Conservation (phyloP, 495 filamentous ascomycete species). For the Neurospora hispaniola region DNA sequence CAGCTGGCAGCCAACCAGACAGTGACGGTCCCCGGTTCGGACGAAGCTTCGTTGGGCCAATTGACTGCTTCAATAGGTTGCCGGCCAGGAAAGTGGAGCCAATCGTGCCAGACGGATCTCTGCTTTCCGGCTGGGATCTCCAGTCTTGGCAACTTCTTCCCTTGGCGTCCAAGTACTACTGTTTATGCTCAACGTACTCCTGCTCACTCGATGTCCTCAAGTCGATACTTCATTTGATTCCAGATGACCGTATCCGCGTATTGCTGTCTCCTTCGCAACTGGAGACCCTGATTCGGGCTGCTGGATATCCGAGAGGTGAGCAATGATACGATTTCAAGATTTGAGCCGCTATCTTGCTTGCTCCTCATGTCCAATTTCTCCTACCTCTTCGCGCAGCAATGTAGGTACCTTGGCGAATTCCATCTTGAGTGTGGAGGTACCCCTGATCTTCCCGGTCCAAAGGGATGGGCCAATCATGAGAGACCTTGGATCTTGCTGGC, state of each 20-base stretch:
- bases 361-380: not conserved
- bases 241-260: not conserved
- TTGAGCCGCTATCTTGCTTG: not conserved
- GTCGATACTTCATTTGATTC: not conserved
- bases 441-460: not conserved
- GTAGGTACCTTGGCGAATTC: not conserved
- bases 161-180: not conserved
- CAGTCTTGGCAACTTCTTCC: not conserved
- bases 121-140: constrained; percentile 1
- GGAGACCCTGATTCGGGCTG: not conserved
- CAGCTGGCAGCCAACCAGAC: not conserved
- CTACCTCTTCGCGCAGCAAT: not conserved
- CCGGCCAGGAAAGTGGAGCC: not conserved
- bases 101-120: not conserved
- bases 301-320: not conserved
- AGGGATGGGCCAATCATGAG: not conserved
- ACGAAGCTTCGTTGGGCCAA: not conserved
- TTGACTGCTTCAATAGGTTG: not conserved
- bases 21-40: not conserved
- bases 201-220: not conserved
- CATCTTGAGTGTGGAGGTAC: not conserved
- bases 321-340: not conserved
- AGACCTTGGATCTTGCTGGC: not conserved
- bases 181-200: not conserved
- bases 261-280: not conserved